Base-by-base conservation (phyloP, 805 yeast species). In the Cyberlindnera amylophila region DNA sequence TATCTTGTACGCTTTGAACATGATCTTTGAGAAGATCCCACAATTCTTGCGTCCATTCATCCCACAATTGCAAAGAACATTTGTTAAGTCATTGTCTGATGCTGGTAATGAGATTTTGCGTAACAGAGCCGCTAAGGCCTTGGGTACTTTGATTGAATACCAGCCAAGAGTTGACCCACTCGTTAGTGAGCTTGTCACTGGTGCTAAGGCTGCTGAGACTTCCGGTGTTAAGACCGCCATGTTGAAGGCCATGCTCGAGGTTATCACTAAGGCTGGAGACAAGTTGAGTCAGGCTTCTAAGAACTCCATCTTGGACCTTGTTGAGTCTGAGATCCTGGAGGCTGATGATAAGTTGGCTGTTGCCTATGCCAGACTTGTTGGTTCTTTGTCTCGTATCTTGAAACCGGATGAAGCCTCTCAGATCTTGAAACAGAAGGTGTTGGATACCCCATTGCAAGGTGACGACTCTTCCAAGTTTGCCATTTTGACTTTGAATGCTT, bases 41-140 rank as follows among this genome's bases (percentile, higher is more conserved):
- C 87, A 84, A 59, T 86, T 87, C 62, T 73, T 93, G 63, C 79
- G 91, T 58, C 99, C 99, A 13, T 93, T 93, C 63, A 79, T 93
- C 64, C 99, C 99, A 8, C 99, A 93, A 69, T 74, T 93, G 53
- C 99, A 93, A 67, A 78, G 99, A 61, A 93, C 99, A 1, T 93
- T 93, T 67, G 96, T 91, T 32, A 85, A 95, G 61, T 86, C 96
- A 2, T 70, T 93, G 51, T 75, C 87, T 39, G 99, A 93, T 65
- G 71, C 85, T 2, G 57, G 76, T 2, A 85, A 82, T 54, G 95
- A 84, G 38, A 65, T 75, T 8, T 70, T 93, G 56, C 75, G 98
- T 51, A 64, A 79, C 6, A 77, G 95, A 49, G 96, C 99, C 12
- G 97, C 96, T 23, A 75, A 73, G 49, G 97, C 96, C 0, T 69